Conservation (phyloP, 768 basidiomycete species). For the Trametes sanguinea region DNA sequence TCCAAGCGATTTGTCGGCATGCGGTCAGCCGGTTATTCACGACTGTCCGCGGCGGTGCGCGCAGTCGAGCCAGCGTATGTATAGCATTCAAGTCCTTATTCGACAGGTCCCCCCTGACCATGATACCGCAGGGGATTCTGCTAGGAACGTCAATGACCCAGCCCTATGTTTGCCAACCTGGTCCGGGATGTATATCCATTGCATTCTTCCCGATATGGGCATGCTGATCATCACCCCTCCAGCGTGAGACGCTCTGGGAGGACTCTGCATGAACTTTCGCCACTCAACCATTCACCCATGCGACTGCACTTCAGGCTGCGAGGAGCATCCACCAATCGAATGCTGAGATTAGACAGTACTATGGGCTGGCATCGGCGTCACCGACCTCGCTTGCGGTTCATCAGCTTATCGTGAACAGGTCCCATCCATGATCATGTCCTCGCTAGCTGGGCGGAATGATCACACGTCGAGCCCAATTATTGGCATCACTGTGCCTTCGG, state of each 20-base stretch:
- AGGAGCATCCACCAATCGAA: neutral
- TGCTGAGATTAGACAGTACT: neutral
- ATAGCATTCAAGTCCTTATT: neutral
- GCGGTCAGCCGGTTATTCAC: too few relatives aligned
- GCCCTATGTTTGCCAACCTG: neutral
- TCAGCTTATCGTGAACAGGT: neutral
- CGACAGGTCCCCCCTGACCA: neutral
- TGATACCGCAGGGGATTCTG: neutral
- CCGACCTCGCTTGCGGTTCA: neutral
- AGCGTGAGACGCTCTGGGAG: conserved; percentile 6
- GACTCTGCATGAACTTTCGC: conserved; percentile 11
- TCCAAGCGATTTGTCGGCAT: too few relatives aligned
- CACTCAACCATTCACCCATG: neutral
- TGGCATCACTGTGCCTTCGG: conserved; percentile 15
- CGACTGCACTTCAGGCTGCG: neutral
- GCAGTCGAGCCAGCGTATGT: neutral
- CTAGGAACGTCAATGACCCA: neutral
- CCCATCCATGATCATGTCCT: neutral
- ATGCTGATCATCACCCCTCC: conserved; percentile 6
- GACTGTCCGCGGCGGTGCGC: neutral
- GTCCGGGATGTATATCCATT: neutral
- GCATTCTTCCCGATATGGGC: neutral
- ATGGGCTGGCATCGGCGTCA: neutral
- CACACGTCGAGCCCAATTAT: neutral
- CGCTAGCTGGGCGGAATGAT: neutral